Base-by-base conservation (phyloP, 352 stramenopile genomes). In the Phytophthora vignae region DNA sequence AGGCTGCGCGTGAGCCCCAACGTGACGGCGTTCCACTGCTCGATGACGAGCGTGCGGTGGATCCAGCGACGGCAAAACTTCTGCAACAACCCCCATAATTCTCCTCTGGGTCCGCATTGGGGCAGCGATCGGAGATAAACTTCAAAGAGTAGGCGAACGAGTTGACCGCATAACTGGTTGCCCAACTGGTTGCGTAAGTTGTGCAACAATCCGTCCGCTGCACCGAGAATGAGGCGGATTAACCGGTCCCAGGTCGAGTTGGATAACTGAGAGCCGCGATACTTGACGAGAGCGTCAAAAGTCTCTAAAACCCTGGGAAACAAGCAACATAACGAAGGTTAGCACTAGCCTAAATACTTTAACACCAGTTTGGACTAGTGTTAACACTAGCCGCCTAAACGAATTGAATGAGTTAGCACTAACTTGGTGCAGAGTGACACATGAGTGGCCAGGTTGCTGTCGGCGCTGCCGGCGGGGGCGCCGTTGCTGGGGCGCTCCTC, bases 1-100 rank as follows among this genome's bases (percentile, higher is more conserved):
- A 96, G 68, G 53, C 70, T 90, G 49, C 81, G 81, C 15, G 90
- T 95, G 53, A 96, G 77, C 54, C 88, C 90, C 17, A 94, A 61
- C 27, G 87, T 92, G 14, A 87, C 78, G 7, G 79, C 76, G 55
- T 96, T 95, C 90, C 90, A 96, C 67, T 96, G 90, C 71, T 96
- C 90, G 14, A 96, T 91, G 19, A 96, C 90, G n/a, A 93, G 54
- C 8, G 82, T 77, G n/a, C 90, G 87, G 55, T 96, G 90, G 55
- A 94, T 94, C 90, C 90, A 95, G 8, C 90, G 85, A 0, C 90
- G 84, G 52, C 88, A 96, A 60, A 96, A 96, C 56, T 95, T 96
- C 55, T 95, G 88, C 59, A 96, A 56, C 40, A 96, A 57, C 48
- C 83, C 85, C 88, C 88, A 96, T 6, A 90, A 72, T 27, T 96